Evolutionary conservation across 352 stramenopile species (phyloP), one percentile per base, ranked within the genome.

Genomic region (Elongisporangium anandrum): DNA sequence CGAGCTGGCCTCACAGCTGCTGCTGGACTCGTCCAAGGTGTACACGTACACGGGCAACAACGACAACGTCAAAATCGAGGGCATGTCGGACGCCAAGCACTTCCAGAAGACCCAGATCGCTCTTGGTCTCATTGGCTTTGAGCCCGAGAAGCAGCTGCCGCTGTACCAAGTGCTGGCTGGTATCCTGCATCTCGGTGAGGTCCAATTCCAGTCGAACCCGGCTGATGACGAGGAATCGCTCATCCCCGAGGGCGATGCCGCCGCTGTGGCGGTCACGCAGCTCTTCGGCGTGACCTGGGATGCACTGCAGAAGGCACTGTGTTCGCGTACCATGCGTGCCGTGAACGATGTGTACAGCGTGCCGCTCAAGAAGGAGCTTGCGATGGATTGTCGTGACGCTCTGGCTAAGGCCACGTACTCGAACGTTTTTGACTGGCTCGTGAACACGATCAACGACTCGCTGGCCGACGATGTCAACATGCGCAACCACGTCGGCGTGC

Each of bases 371-470:
- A 91, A 95, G 16, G 91, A 89, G 26, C 88, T 95, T 59, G 96
- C 97, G 0, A 63, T 79, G 15, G 94, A 98, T 65, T 96, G 88
- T 50, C 77, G 95, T 13, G 96, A 98, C 67, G 94, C 95, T 7
- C 80, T 99, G 21, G 90, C 95, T 0, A 99, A 98, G 76, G 81
- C 96, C 45, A 90, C 98, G 47, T 99, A 99, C 70, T 95, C 89
- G 3, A 96, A 94, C 60, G 63, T 99, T 12, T 99, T 99, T 64
- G 77, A 98, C 59, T 99, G 96, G 96, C 73, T 99, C 16, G 95
- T 99, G 39, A 74, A 86, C 38, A 81, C 78, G 39, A 98, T 99
- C 66, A 99, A 99, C 75, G 60, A 72, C 38, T 98, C 88, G 52
- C 72, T 95, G 24, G 71, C 78, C 20, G 75, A 93, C 50, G 86